Conservation (phyloP, 1,284 basidiomycete genomes). For the Microbotryum lychnidis-dioicae region DNA sequence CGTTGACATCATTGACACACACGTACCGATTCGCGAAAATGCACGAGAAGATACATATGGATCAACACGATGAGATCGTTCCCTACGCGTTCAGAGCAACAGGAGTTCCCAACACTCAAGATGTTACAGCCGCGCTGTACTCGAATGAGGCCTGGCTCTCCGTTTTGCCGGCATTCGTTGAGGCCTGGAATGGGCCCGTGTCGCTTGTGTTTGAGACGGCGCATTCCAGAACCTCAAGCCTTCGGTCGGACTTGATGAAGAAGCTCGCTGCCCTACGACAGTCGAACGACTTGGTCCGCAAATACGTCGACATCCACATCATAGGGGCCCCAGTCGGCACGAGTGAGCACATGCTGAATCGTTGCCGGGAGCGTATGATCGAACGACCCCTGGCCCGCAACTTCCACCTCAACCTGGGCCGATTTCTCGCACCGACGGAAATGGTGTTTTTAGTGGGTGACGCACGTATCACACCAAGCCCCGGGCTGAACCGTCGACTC, state of each 20-base stretch:
- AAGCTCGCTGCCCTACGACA: slow-evolving; percentile 28
- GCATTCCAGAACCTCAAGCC: slow-evolving; percentile 20
- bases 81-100: slow-evolving; percentile 33
- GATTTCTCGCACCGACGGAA: slow-evolving; percentile 37
- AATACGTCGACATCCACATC: slow-evolving; percentile 35
- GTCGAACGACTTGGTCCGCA: slow-evolving; percentile 23
- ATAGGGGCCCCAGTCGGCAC: slow-evolving; percentile 25
- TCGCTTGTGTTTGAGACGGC: slow-evolving; percentile 35
- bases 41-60: slow-evolving; percentile 33
- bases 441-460: slow-evolving; percentile 36
- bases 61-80: slow-evolving; percentile 32
- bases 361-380: slow-evolving; percentile 34
- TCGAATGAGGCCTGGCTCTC: slow-evolving; percentile 36
- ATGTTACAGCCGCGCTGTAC: slow-evolving; percentile 37
- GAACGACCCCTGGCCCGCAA: slow-evolving; percentile 33
- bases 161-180: slow-evolving; percentile 31
- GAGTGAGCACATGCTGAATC: slow-evolving; percentile 25
- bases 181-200: slow-evolving; percentile 36
- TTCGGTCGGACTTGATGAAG: slow-evolving; percentile 17
- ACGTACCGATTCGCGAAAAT: slow-evolving; percentile 37
- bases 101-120: slow-evolving; percentile 5
- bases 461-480: slow-evolving; percentile 32
- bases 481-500: slow-evolving; percentile 25
- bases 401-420: slow-evolving; percentile 37
- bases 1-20: slow-evolving; percentile 30